Percentiles rank a stretch among this genome's conserved stretches.
phyloP scores from a whole-genome alignment of 208 protist genomes.

The Trypanosoma cruzi region DNA sequence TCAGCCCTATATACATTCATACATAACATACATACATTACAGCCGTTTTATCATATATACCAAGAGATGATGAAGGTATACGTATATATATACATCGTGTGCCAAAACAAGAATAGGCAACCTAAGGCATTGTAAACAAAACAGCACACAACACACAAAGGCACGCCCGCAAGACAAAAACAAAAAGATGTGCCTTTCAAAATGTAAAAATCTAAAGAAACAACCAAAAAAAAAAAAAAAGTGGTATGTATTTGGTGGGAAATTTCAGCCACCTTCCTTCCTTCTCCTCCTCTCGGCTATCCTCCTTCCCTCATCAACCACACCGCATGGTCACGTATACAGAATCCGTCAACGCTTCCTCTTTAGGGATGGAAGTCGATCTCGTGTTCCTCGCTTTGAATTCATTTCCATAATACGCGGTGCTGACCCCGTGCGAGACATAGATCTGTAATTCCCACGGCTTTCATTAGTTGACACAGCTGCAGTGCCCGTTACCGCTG shows the following conservation, averaged over 20 bases:
- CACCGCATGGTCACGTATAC: background rate
- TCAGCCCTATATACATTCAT: background rate
- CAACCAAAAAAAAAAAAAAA: conserved; percentile 10
- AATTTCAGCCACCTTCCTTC: background rate
- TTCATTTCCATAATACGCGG: background rate
- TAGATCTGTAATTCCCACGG: background rate
- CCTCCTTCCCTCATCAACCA: background rate
- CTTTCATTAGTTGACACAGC: background rate
- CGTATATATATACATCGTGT: background rate
- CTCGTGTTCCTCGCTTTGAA: background rate
- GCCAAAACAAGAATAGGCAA: background rate
- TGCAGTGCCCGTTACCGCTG: background rate
- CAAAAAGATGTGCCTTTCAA: conserved; percentile 7
- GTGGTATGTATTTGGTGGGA: background rate
- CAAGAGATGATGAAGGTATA: background rate
- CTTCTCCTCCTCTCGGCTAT: background rate
- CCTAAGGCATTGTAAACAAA: background rate
- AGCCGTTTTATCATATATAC: conserved; percentile 3
- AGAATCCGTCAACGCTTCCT: conserved; percentile 4
- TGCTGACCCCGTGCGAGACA: background rate
- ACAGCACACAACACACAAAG: background rate
- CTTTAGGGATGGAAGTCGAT: conserved; percentile 13
- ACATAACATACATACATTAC: conserved; percentile 2
- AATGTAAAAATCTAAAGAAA: background rate
- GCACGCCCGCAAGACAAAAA: background rate